Conservation (phyloP, 176 grass and related monocot genomes). For the Musa acuminata region DNA sequence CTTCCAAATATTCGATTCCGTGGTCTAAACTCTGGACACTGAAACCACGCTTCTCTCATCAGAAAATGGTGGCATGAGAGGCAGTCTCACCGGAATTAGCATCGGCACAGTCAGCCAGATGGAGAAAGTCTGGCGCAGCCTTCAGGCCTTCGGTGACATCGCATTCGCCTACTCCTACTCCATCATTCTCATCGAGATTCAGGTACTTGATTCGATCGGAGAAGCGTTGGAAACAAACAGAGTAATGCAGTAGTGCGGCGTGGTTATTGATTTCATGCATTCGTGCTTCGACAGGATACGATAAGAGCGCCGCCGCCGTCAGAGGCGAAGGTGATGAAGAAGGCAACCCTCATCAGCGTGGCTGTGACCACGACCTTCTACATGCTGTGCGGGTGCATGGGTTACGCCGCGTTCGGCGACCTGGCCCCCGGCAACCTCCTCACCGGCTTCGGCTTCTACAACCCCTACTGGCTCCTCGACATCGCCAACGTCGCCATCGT, state of each 20-base stretch:
- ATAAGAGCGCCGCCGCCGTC: conserved; percentile 38
- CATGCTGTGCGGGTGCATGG: conserved; percentile 52
- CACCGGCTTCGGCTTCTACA: conserved; percentile 46
- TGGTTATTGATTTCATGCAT: neutral
- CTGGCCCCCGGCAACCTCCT: conserved; percentile 38
- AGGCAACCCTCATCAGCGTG: conserved; percentile 36
- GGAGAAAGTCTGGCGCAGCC: conserved; percentile 5
- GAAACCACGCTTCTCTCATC: neutral
- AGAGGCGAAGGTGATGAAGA: conserved; percentile 43
- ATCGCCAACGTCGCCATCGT: conserved; percentile 45
- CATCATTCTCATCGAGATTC: conserved; percentile 13
- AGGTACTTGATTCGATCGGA: neutral
- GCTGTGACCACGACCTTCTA: conserved; percentile 39
- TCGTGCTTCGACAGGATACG: conserved; percentile 18
- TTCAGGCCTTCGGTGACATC: conserved; percentile 5
- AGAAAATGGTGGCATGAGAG: conserved; percentile 1
- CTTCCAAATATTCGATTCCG: no score
- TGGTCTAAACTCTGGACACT: neutral
- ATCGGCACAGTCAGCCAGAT: conserved; percentile 10
- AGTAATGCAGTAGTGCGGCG: no score
- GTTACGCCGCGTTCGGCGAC: conserved; percentile 41
- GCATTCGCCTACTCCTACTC: conserved; percentile 16
- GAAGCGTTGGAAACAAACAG: neutral
- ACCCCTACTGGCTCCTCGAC: conserved; percentile 46
- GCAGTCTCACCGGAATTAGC: conserved; percentile 13